These are phyloP conservation scores for Pascua sp. DNA, from an alignment of 1,284 basidiomycete species.

Conservation along the genomic window DNA sequence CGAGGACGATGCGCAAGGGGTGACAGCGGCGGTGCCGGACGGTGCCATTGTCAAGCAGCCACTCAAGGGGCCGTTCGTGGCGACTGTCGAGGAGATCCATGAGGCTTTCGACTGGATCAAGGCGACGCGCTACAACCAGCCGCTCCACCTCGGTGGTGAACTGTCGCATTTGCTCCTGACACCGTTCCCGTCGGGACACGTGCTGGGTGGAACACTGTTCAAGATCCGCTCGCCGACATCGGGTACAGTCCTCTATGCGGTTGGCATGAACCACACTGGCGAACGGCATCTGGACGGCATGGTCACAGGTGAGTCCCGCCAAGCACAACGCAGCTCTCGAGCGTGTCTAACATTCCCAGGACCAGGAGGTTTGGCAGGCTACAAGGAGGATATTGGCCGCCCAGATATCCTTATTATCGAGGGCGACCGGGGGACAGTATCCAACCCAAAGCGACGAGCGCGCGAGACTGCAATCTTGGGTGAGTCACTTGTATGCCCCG, in stretches of 20 bases:
- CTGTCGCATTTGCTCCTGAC: constrained; percentile 72
- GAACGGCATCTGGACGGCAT: constrained; percentile 96
- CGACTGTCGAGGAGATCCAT: constrained; percentile 80
- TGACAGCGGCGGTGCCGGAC: neutral
- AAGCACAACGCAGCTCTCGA: neutral
- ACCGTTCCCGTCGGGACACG: constrained; percentile 93
- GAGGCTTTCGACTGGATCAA: constrained; percentile 91
- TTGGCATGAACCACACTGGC: constrained; percentile 93
- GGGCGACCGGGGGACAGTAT: constrained; percentile 74
- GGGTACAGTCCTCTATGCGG: constrained; percentile 92
- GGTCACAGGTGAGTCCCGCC: constrained; percentile 52
- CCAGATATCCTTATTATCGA: constrained; percentile 94
- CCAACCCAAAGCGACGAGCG: constrained; percentile 84
- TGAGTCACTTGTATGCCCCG: constrained; percentile 44
- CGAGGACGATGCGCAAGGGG: constrained; percentile 5
- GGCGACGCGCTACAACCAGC: constrained; percentile 90
- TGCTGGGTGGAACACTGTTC: constrained; percentile 96
- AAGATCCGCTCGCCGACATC: constrained; percentile 95
- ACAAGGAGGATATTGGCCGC: constrained; percentile 70
- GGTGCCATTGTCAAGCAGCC: constrained; percentile 30
- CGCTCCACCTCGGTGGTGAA: constrained; percentile 86
- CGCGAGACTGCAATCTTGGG: constrained; percentile 84
- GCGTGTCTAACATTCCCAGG: constrained; percentile 47
- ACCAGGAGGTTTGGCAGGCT: constrained; percentile 53
- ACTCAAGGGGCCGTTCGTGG: constrained; percentile 43